Evolutionary conservation across 495 filamentous ascomycete species (phyloP).

Genomic region (Penicillium mononematosum): DNA sequence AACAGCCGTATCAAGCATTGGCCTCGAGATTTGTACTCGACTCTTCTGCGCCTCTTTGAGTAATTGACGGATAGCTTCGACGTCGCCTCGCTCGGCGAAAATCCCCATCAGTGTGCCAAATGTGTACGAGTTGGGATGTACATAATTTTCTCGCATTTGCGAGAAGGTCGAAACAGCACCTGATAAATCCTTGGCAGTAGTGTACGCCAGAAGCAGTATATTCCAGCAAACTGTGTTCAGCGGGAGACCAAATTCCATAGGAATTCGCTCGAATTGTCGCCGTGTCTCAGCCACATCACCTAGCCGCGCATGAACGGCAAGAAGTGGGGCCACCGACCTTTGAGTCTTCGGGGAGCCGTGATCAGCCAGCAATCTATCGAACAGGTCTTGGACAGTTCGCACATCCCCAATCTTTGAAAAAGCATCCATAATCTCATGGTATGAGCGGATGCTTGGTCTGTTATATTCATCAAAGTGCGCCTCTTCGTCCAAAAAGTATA

Average conservation of each 20-base stretch:
- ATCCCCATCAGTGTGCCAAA: slow-evolving; percentile 72
- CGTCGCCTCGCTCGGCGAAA: slow-evolving; percentile 70
- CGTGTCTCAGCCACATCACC: slow-evolving; percentile 59
- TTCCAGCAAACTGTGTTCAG: slow-evolving; percentile 67
- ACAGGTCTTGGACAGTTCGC: slow-evolving; percentile 29
- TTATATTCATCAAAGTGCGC: slow-evolving; percentile 25
- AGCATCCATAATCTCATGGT: slow-evolving; percentile 31
- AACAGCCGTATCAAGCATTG: slow-evolving; percentile 65
- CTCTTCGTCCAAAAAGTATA: slow-evolving; percentile 57
- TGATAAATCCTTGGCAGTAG: slow-evolving; percentile 61
- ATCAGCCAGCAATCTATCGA: slow-evolving; percentile 34
- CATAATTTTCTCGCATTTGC: slow-evolving; percentile 44
- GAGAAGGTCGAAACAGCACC: slow-evolving; percentile 61
- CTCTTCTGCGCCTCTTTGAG: slow-evolving; percentile 51
- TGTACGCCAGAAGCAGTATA: slow-evolving; percentile 69
- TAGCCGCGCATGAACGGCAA: slow-evolving; percentile 64
- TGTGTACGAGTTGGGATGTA: slow-evolving; percentile 56
- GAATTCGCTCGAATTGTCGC: slow-evolving; percentile 58
- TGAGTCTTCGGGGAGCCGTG: slow-evolving; percentile 36
- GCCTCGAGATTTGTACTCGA: slow-evolving; percentile 40
- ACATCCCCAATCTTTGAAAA: slow-evolving; percentile 37
- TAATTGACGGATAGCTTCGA: slow-evolving; percentile 63
- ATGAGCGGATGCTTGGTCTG: slow-evolving; percentile 27
- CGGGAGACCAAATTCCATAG: slow-evolving; percentile 49
- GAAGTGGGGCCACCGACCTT: slow-evolving; percentile 46